Evolutionary conservation across 805 yeast species (phyloP).

Genomic region (Starmerella gropengiesseri): DNA sequence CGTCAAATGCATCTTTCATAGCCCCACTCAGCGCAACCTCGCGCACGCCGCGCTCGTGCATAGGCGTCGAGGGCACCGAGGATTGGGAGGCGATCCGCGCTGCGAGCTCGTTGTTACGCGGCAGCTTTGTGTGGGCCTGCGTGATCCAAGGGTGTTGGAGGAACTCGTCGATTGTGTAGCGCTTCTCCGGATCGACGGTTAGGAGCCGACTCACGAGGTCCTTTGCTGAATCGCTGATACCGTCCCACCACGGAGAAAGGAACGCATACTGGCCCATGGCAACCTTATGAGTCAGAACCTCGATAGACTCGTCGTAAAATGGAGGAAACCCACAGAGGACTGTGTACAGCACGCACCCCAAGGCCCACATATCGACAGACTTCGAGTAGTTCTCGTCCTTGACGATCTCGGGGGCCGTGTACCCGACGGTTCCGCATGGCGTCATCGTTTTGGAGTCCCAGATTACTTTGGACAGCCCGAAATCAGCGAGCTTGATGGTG

Average conservation of each 20-base stretch:
- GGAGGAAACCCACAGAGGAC: slow-evolving; percentile 96
- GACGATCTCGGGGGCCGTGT: slow-evolving; percentile 97
- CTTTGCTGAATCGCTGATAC: slow-evolving; percentile 57
- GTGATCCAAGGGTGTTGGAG: slow-evolving; percentile 68
- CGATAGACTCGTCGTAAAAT: slow-evolving; percentile 76
- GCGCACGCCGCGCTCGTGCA: slow-evolving; percentile 22
- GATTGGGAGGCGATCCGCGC: slow-evolving; percentile 5
- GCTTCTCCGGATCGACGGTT: slow-evolving; percentile 56
- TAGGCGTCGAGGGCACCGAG: slow-evolving; percentile 16
- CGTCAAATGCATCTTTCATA: slow-evolving; percentile 75
- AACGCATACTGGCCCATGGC: slow-evolving; percentile 71
- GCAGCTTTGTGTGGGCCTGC: slow-evolving; percentile 21
- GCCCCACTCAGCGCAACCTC: slow-evolving; percentile 64
- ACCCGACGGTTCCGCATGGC: slow-evolving; percentile 98
- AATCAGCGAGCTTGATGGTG: slow-evolving; percentile 80
- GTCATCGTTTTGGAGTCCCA: slow-evolving; percentile 85
- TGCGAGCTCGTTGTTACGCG: slow-evolving; percentile 12
- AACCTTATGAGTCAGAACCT: slow-evolving; percentile 61
- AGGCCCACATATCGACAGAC: slow-evolving; percentile 97
- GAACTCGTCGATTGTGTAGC: slow-evolving; percentile 64
- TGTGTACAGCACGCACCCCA: slow-evolving; percentile 92
- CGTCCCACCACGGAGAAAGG: slow-evolving; percentile 84
- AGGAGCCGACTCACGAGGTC: slow-evolving; percentile 54
- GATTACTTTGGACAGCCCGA: slow-evolving; percentile 84
- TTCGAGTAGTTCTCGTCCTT: slow-evolving; percentile 85